These are phyloP conservation scores for Mortierella polycephala DNA, from an alignment of 371 early-diverging fungal species.

Conservation along the genomic window DNA sequence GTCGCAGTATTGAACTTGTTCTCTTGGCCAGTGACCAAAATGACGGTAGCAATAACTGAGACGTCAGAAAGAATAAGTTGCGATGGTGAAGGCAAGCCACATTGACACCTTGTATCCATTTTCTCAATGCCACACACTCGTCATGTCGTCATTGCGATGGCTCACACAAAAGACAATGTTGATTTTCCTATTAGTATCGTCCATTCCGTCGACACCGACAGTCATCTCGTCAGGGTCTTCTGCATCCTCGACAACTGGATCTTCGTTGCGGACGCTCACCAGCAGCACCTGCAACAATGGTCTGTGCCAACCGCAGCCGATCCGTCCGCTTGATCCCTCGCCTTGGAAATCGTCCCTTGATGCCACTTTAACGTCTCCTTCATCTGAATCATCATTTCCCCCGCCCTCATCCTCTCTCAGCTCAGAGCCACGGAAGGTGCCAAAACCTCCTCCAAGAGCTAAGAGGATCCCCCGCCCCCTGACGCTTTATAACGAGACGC, in stretches of 20 bases:
- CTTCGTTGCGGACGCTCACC: no score
- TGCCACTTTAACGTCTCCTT: neutral
- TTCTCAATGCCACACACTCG: no score
- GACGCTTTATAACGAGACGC: conserved; percentile 49
- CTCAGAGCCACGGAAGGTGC: neutral
- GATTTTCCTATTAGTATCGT: no score
- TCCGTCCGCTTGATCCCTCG: no score
- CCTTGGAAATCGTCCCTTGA: neutral
- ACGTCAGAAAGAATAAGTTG: neutral
- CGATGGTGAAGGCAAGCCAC: neutral
- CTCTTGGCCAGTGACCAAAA: neutral
- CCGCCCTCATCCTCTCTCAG: neutral
- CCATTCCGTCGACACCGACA: no score
- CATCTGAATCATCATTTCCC: neutral
- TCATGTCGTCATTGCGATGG: no score
- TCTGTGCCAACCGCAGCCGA: no score
- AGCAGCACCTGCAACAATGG: no score
- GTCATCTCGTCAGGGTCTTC: no score
- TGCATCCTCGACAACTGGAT: no score
- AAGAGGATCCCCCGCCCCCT: conserved; percentile 44
- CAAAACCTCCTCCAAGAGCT: conserved; percentile 34
- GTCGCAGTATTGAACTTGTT: conserved; percentile 15
- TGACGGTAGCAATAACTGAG: neutral
- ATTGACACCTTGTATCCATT: no score
- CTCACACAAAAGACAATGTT: no score